Evolutionary conservation across 2,329 filamentous ascomycete genomes (phyloP).

Genomic region (Penicillium sp.): DNA sequence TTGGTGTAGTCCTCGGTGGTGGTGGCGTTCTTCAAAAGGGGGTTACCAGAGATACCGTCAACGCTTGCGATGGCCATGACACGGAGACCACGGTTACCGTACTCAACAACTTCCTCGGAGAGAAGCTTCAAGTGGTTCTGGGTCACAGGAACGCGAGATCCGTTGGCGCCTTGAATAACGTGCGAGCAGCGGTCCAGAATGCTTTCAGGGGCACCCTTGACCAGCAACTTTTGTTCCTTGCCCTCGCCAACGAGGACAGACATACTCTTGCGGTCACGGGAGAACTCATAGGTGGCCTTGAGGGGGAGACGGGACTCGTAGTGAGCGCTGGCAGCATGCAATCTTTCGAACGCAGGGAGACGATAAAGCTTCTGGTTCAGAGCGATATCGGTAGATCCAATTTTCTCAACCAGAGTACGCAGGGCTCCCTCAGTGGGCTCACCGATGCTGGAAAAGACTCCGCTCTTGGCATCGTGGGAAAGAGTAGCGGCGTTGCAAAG

Average conservation of each 20-base stretch:
- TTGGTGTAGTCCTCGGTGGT: conserved; percentile 79
- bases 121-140: conserved; percentile 69
- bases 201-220: conserved; percentile 95
- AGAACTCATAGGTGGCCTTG: conserved; percentile 92
- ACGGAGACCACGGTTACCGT: conserved; percentile 88
- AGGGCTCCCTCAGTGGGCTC: conserved; percentile 95
- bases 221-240: conserved; percentile 74
- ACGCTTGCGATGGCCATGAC: conserved; percentile 90
- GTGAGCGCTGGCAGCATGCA: conserved; percentile 79
- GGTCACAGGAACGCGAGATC: conserved; percentile 72
- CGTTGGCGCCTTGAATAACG: conserved; percentile 72
- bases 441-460: conserved; percentile 77
- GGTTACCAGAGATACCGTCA: conserved; percentile 70
- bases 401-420: conserved; percentile 87
- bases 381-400: conserved; percentile 73
- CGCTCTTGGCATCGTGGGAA: conserved; percentile 74
- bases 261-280: conserved; percentile 98
- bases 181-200: conserved; percentile 90
- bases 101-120: conserved; percentile 77
- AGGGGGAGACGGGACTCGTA: conserved; percentile 76
- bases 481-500: conserved; percentile 89
- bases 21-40: conserved; percentile 72
- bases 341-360: conserved; percentile 57
- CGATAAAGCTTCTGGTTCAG: conserved; percentile 54
- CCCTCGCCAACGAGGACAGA: conserved; percentile 81